Evolutionary conservation across 768 basidiomycete genomes (phyloP).

Genomic region (Suillus occidentalis): DNA sequence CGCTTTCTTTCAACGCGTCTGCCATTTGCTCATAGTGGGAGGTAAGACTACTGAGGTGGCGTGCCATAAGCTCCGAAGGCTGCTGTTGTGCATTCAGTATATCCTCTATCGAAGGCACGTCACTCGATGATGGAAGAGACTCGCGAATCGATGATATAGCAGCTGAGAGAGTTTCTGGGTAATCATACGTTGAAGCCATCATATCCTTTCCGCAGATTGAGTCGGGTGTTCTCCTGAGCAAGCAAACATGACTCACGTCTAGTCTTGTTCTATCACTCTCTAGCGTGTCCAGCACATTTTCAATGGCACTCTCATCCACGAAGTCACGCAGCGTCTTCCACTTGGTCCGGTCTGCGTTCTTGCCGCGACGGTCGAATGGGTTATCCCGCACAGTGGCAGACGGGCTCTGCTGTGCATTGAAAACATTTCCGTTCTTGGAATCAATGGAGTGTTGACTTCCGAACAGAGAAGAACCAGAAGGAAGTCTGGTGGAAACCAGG

Average conservation of each 20-base stretch:
- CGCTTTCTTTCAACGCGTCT: slow-evolving; percentile 60
- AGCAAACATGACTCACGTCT: slow-evolving; percentile 50
- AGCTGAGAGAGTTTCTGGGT: slow-evolving; percentile 59
- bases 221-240: background rate
- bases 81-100: slow-evolving; percentile 50
- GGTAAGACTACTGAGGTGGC: slow-evolving; percentile 67
- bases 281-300: slow-evolving; percentile 70
- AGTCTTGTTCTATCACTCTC: slow-evolving; percentile 67
- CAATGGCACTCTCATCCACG: slow-evolving; percentile 80
- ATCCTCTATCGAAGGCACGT: slow-evolving; percentile 44
- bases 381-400: slow-evolving; percentile 31
- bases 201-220: slow-evolving; percentile 45
- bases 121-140: slow-evolving; percentile 43
- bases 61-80: slow-evolving; percentile 66
- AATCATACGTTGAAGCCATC: slow-evolving; percentile 61
- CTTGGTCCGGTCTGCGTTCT: slow-evolving; percentile 45
- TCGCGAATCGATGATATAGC: slow-evolving; percentile 57
- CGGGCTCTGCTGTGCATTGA: slow-evolving; percentile 35
- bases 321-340: slow-evolving; percentile 89
- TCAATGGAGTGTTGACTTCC: slow-evolving; percentile 68
- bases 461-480: slow-evolving; percentile 71
- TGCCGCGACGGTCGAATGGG: slow-evolving; percentile 19
- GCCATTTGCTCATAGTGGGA: slow-evolving; percentile 81
- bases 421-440: slow-evolving; percentile 35
- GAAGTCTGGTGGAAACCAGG: slow-evolving; percentile 72